Base-by-base conservation (phyloP, 768 basidiomycete genomes). In the Xerocomellus amylosporus region DNA sequence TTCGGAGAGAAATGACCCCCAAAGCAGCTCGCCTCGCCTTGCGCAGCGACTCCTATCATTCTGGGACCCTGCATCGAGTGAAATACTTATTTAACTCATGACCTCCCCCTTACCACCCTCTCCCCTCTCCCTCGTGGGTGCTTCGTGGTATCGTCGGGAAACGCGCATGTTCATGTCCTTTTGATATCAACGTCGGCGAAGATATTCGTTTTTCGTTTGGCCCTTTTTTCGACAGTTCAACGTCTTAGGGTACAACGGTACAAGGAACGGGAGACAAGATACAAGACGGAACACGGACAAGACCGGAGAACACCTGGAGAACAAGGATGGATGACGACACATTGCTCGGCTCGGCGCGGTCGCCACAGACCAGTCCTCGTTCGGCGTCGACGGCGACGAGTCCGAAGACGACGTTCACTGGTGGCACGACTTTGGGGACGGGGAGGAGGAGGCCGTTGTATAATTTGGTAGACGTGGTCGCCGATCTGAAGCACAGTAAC, bases 381-480 rank as follows among this genome's bases (percentile, higher is more conserved):
- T 60, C 66, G 17, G 39, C 55, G 41, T 58, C 64, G 41, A 58
- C 66, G 4, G 53, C 15, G 15, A 54, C 56, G 4, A 60, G 53
- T 37, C 64, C 61, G 1, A 48, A 8, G 39, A 60, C 58, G 20
- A 8, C 20, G 17, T 8, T 45, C 13, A 54, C 53, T 8, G 48
- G 52, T 24, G 51, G 56, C 0, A 46, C 44, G n/a, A 13, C 52
- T 1, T 28, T 62, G 8, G 43, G 41, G 19, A 42, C 56, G 19
- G 64, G 61, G 30, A 70, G 75, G 54, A 69, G 72, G 53, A 67
- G 77, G 52, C 74, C 70, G 4, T 55, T 79, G 46, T 59, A 70
- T 34, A 78, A 71, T 31, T 58, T 81, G 30, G 64, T 79, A 20
- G 79, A 81, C 49, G 75, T 74, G 28, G 64, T 81, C 30, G 53